A percentile compares a stretch with the other conserved stretches of the same genome.
These are phyloP conservation scores for Furculomyces boomerangus DNA, from an alignment of 371 early-diverging fungal species.

Conservation along the genomic window DNA sequence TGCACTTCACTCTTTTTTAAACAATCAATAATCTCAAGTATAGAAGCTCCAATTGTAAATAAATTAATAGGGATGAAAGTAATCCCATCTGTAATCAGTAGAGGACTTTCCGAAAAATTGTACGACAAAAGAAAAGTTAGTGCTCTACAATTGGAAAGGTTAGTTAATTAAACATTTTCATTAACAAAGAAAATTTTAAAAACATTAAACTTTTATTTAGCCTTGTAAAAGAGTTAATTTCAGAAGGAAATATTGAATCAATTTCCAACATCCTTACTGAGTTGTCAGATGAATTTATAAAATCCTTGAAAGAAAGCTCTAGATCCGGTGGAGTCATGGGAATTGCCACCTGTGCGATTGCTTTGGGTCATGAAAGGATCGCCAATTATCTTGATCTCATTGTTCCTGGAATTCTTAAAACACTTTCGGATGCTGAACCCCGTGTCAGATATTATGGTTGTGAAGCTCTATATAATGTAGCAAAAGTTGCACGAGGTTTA, in stretches of 20 bases:
- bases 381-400: conserved; percentile 47
- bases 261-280: conserved; percentile 42
- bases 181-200: neutral
- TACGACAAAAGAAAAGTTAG: conserved; percentile 26
- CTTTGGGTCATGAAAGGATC: conserved; percentile 56
- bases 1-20: no score
- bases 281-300: conserved; percentile 63
- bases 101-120: conserved; percentile 49
- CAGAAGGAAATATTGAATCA: neutral
- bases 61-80: neutral
- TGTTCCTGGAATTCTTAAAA: conserved; percentile 77
- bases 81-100: conserved; percentile 8
- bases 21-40: no score
- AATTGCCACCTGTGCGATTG: conserved; percentile 72
- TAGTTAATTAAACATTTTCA: neutral
- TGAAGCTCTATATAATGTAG: conserved; percentile 88
- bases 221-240: neutral
- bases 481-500: conserved; percentile 71
- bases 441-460: conserved; percentile 86
- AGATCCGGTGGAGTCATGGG: conserved; percentile 86
- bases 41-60: no score
- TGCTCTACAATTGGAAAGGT: conserved; percentile 3
- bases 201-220: neutral
- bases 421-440: conserved; percentile 69
- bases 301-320: conserved; percentile 53